These are phyloP conservation scores for Colletotrichum lentis DNA, from an alignment of 2,329 filamentous ascomycete species.

Conservation along the genomic window DNA sequence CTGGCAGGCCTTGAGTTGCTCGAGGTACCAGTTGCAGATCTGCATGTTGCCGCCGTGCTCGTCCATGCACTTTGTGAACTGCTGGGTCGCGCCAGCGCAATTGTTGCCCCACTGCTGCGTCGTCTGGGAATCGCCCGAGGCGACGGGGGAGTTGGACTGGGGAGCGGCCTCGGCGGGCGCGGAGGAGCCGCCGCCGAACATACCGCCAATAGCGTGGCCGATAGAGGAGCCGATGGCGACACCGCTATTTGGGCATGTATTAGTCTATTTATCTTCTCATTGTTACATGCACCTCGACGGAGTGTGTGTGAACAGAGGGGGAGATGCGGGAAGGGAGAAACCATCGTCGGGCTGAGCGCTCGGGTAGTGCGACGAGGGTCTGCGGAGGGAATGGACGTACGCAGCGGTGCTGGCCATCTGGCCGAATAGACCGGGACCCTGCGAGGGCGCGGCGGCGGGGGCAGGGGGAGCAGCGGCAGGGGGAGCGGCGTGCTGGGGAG, in stretches of 20 bases:
- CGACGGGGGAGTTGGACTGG: slow-evolving; percentile 50
- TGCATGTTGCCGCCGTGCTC: slow-evolving; percentile 92
- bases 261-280: not conserved
- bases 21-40: slow-evolving; percentile 97
- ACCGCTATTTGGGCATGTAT: slow-evolving; percentile 67
- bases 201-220: slow-evolving; percentile 90
- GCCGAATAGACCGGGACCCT: slow-evolving; percentile 86
- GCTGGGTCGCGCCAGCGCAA: slow-evolving; percentile 81
- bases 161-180: slow-evolving; percentile 54
- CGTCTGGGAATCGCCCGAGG: slow-evolving; percentile 62
- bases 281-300: no score
- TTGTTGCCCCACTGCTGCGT: slow-evolving; percentile 59
- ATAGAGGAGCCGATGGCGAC: slow-evolving; percentile 95
- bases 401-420: slow-evolving; percentile 98
- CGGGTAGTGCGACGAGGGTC: not conserved
- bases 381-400: slow-evolving; percentile 65
- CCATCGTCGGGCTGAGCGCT: no score
- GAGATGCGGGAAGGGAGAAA: no score
- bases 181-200: slow-evolving; percentile 80
- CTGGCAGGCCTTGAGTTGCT: slow-evolving; percentile 94
- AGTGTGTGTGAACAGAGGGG: no score
- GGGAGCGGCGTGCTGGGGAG: slow-evolving; percentile 49
- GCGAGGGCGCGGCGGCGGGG: slow-evolving; percentile 59
- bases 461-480: slow-evolving; percentile 54
- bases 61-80: slow-evolving; percentile 96